phyloP scores from a whole-genome alignment of 2,329 filamentous ascomycete genomes.

The Fusarium compactum region DNA sequence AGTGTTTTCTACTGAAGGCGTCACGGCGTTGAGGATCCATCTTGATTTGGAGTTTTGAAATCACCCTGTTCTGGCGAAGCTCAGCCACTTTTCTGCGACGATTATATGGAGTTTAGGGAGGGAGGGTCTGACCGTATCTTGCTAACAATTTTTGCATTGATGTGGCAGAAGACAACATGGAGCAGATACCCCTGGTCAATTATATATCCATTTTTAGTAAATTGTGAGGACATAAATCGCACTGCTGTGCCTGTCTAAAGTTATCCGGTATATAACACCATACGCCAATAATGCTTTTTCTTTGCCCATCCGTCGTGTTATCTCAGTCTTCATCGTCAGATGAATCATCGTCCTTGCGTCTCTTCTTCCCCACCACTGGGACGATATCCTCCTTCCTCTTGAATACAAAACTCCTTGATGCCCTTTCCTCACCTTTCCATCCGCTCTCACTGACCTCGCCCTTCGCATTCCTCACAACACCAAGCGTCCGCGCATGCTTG shows the following conservation, averaged over 20 bases:
- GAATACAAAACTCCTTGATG: conserved; percentile 71
- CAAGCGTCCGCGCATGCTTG: conserved; percentile 77
- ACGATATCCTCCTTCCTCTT: conserved; percentile 66
- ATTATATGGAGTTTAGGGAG: neutral
- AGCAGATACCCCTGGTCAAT: conserved; percentile 16
- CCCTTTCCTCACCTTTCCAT: conserved; percentile 58
- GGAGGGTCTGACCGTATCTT: neutral
- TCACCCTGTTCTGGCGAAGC: conserved; percentile 2
- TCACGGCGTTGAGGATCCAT: conserved; percentile 24
- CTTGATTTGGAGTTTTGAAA: conserved; percentile 2
- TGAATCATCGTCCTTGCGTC: conserved; percentile 50
- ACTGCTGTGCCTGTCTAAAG: neutral
- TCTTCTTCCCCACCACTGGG: conserved; percentile 45
- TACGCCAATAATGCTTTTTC: conserved; percentile 19
- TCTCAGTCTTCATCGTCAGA: conserved; percentile 50
- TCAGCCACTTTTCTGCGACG: neutral
- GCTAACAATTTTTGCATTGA: neutral
- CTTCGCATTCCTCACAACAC: conserved; percentile 66
- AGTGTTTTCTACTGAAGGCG: conserved; percentile 1
- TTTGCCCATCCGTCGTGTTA: neutral
- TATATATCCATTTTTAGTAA: conserved; percentile 3
- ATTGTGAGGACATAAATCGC: neutral
- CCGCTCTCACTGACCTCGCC: conserved; percentile 57
- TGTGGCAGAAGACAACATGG: neutral
- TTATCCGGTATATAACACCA: conserved; percentile 10